Base-by-base conservation (phyloP, 345 rosid genomes). In the Garcia nutans region DNA sequence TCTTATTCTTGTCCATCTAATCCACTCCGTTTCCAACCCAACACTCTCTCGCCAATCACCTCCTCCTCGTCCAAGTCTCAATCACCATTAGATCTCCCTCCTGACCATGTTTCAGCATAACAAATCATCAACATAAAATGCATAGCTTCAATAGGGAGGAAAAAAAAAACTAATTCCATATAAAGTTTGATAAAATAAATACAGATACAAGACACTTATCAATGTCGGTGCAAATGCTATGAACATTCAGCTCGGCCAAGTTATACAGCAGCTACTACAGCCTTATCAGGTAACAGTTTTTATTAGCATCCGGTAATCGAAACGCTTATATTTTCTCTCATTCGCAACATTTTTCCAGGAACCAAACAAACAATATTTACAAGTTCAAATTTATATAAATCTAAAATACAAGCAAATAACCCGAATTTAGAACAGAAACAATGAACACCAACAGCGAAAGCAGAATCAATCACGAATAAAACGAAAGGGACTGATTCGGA, bases 1-100 rank as follows among this genome's bases (percentile, higher is more conserved):
- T 90, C 90, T 90, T 95, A 86, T 90, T 93, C 88, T 91, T 93
- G 77, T 95, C 99, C 98, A 93, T 95, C 85, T 37, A 75, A 79
- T 81, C 85, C 81, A 71, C 89, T 76, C 81, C 45, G 72, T 55
- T 74, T 59, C 47, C 44, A 52, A 69, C 42, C 86, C 77, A 71
- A 86, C 84, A 47, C 72, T 10, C 62, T 78, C 50, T 47, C 49
- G 41, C 62, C 71, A 70, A 79, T 71, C 84, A 81, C 80, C 74
- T 65, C 71, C 79, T 47, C 23, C 26, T 69, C 71, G 75, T 45
- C 79, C 86, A 81, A 77, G 26, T 67, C 73, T 70, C 77, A 63
- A 74, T 62, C 83, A 85, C 82, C 90, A 87, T 85, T 62, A 59
- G 73, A 70, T 72, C 74, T 76, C 68, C 76, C 77, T 78, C 72